Conservation (phyloP, 192 early-diverging fungal species). For the Backusella australiensis region DNA sequence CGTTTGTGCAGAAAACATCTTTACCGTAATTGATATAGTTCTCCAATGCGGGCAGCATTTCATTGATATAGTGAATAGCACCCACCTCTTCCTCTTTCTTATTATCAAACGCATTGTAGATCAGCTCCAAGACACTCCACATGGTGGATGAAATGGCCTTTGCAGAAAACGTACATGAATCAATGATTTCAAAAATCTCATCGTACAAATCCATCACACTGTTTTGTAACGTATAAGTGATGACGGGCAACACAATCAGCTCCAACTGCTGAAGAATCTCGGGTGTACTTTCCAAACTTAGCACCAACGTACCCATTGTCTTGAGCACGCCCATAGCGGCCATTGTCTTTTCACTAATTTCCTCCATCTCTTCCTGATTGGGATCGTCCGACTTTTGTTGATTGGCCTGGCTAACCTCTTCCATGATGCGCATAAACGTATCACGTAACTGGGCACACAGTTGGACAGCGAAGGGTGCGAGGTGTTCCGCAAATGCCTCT, state of each 20-base stretch:
- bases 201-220: conserved; percentile 75
- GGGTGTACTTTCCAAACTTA: conserved; percentile 79
- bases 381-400: conserved; percentile 38
- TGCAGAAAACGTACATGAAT: conserved; percentile 80
- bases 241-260: conserved; percentile 68
- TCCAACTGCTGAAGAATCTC: conserved; percentile 84
- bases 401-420: conserved; percentile 60
- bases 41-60: conserved; percentile 84
- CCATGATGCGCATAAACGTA: conserved; percentile 84
- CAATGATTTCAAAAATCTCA: conserved; percentile 86
- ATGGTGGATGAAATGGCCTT: conserved; percentile 78
- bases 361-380: conserved; percentile 48
- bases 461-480: conserved; percentile 91
- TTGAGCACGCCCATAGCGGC: conserved; percentile 88
- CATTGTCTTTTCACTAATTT: conserved; percentile 79
- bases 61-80: conserved; percentile 83
- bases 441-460: conserved; percentile 82
- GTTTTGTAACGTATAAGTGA: conserved; percentile 78
- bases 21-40: conserved; percentile 89
- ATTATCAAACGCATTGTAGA: conserved; percentile 72
- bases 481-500: conserved; percentile 84
- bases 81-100: conserved; percentile 16
- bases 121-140: conserved; percentile 79
- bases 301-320: conserved; percentile 84
- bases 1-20: conserved; percentile 66